A percentile compares a stretch with the other conserved stretches of the same genome.
Conservation (phyloP, 1,284 basidiomycete species). For the Malassezia japonica region DNA sequence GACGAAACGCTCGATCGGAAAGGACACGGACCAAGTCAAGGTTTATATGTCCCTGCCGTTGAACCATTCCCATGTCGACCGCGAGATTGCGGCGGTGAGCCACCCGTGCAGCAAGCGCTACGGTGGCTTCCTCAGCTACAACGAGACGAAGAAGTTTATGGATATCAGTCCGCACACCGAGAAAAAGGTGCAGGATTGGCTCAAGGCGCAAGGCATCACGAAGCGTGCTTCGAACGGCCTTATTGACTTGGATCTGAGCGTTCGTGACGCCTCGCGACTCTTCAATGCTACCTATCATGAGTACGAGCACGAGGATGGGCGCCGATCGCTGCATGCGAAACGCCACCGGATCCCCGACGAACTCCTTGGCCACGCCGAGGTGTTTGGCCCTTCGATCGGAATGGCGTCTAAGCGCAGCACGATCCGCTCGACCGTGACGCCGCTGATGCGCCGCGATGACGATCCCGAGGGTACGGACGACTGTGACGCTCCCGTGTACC, state of each 20-base stretch:
- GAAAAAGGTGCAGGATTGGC: not conserved
- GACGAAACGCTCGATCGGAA: no score
- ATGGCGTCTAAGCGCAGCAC: not conserved
- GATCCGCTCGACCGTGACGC: not conserved
- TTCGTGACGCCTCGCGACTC: not conserved
- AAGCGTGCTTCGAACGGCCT: constrained; percentile 4
- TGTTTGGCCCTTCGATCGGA: not conserved
- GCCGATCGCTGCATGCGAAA: not conserved
- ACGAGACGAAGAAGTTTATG: not conserved
- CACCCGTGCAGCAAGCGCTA: constrained; percentile 4
- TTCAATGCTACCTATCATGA: constrained; percentile 3
- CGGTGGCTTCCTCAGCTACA: not conserved
- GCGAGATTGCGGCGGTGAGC: not conserved
- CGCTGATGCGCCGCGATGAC: not conserved
- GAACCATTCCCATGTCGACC: not conserved
- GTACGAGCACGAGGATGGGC: constrained; percentile 1
- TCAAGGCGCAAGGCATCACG: not conserved
- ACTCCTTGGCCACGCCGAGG: not conserved
- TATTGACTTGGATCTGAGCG: not conserved
- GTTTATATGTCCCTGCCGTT: no score
- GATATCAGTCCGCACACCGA: not conserved
- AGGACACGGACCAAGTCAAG: no score
- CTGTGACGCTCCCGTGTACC: not conserved
- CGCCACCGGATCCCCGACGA: not conserved
- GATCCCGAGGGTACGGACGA: not conserved